These are phyloP conservation scores for Asterella californica DNA, from an alignment of 225 moss, liverwort and hornwort species.

Conservation along the genomic window DNA sequence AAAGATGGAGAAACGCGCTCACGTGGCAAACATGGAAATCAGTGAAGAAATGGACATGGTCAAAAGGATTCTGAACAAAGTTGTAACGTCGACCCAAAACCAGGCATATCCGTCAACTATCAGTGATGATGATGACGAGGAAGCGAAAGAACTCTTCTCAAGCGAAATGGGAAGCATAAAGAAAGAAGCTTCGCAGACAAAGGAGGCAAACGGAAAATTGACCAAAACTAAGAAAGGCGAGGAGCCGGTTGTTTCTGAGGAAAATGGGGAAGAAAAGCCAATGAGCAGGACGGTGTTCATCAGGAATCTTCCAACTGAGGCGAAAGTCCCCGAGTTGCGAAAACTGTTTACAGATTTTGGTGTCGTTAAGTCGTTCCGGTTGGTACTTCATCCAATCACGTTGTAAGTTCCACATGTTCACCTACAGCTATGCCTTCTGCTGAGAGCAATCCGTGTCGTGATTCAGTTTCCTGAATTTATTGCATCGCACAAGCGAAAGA, in stretches of 20 bases:
- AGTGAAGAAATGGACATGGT: slow-evolving; percentile 62
- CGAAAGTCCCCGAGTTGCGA: slow-evolving; percentile 77
- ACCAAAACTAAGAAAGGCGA: slow-evolving; percentile 38
- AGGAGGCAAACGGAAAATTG: not conserved
- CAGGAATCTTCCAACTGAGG: slow-evolving; percentile 75
- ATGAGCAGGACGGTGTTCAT: slow-evolving; percentile 75
- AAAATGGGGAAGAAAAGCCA: slow-evolving; percentile 30
- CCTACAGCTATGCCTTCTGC: not conserved
- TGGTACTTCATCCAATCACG: slow-evolving; percentile 83
- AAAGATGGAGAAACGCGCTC: not conserved
- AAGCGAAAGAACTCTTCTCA: not conserved
- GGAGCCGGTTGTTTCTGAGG: slow-evolving; percentile 37
- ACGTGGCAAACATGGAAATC: slow-evolving; percentile 19
- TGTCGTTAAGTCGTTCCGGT: slow-evolving; percentile 77
- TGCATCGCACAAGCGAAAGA: not conserved
- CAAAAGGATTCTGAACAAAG: slow-evolving; percentile 58
- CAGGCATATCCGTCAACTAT: slow-evolving; percentile 15
- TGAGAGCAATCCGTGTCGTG: not conserved
- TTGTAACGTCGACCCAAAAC: slow-evolving; percentile 47
- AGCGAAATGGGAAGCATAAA: not conserved
- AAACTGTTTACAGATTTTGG: slow-evolving; percentile 82
- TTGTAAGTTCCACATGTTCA: slow-evolving; percentile 48
- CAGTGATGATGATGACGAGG: slow-evolving; percentile 14
- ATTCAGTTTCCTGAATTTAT: not conserved
- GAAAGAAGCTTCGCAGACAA: slow-evolving; percentile 1